Base-by-base conservation (phyloP, 345 rosid genomes). In the Citrus cavaleriei region DNA sequence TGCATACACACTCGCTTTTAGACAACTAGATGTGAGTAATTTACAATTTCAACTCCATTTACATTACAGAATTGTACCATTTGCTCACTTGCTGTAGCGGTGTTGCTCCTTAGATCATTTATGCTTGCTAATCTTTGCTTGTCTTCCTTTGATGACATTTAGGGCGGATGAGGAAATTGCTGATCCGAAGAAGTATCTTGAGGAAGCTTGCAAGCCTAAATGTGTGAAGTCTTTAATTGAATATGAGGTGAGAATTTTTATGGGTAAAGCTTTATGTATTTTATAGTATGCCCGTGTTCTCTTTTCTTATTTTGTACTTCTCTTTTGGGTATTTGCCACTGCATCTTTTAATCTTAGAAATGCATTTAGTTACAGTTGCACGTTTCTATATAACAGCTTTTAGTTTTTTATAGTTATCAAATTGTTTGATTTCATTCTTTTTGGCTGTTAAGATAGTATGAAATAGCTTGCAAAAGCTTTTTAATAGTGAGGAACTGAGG, bases 131-230 rank as follows among this genome's bases (percentile, higher is more conserved):
- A 54, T 5, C 58, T 54, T 19, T 54, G 22, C 27, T 46, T 27
- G 38, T 35, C 54, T 24, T 37, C 25, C 27, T 28, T 73, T 30
- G 40, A 37, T 73, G 69, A 69, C 28, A 74, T 81, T 73, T 83
- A 90, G 93, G 93, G 89, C 90, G 30, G 89, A 86, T 1, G 87
- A 85, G n/a, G 93, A 84, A 71, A 75, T 83, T 73, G 80, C 80
- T 64, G 91, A 88, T 78, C 91, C 79, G 61, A 90, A 88, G 85
- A 88, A 83, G 84, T 85, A 81, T 80, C 80, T 88, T 58, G 91
- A 90, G 83, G 89, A 87, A 30, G 79, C 83, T 75, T 90, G 91
- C 87, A 84, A 85, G 73, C 86, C 89, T 12, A 73, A 77, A 69
- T 90, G 93, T 80, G 89, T 87, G 78, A 88, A 88, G 80, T 84